Conservation (phyloP, 768 basidiomycete species). For the Tricholoma matsutake region DNA sequence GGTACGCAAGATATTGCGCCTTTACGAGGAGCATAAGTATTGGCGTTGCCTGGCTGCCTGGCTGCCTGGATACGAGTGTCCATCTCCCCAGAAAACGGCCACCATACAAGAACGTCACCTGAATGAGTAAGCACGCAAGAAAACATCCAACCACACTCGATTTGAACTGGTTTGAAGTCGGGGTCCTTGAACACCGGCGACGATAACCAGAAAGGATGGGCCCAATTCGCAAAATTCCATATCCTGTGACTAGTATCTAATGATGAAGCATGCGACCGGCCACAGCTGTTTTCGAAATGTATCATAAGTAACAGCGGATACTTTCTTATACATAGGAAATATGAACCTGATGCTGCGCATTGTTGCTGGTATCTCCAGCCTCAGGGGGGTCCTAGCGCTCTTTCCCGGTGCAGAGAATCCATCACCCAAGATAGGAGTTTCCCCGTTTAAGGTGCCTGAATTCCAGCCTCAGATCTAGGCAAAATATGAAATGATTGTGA, state of each 20-base stretch:
- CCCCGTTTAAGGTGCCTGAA: constrained; percentile 61
- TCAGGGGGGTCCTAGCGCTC: constrained; percentile 49
- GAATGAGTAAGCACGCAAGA: constrained; percentile 68
- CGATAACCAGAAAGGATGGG: constrained; percentile 66
- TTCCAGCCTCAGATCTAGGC: not conserved
- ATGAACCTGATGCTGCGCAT: constrained; percentile 65
- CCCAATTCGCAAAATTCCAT: constrained; percentile 80
- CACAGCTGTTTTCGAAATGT: constrained; percentile 51
- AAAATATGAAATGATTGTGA: not conserved
- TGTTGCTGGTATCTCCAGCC: constrained; percentile 53
- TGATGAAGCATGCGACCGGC: constrained; percentile 66
- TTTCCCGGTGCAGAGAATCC: constrained; percentile 58
- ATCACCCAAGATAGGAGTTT: constrained; percentile 39
- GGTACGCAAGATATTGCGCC: constrained; percentile 55
- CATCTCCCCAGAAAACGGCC: constrained; percentile 55
- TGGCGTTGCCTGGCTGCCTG: not conserved
- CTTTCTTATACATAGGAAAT: not conserved
- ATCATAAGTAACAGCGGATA: constrained; percentile 1
- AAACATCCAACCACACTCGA: constrained; percentile 81
- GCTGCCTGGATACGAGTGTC: constrained; percentile 32
- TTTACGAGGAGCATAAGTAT: constrained; percentile 26
- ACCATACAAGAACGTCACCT: constrained; percentile 77
- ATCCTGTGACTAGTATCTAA: constrained; percentile 58
- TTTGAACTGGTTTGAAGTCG: constrained; percentile 45
- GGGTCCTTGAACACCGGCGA: constrained; percentile 46